Evolutionary conservation across 2,329 filamentous ascomycete genomes (phyloP), one percentile per base, ranked within the genome.

Genomic region (Penicillium sp.): DNA sequence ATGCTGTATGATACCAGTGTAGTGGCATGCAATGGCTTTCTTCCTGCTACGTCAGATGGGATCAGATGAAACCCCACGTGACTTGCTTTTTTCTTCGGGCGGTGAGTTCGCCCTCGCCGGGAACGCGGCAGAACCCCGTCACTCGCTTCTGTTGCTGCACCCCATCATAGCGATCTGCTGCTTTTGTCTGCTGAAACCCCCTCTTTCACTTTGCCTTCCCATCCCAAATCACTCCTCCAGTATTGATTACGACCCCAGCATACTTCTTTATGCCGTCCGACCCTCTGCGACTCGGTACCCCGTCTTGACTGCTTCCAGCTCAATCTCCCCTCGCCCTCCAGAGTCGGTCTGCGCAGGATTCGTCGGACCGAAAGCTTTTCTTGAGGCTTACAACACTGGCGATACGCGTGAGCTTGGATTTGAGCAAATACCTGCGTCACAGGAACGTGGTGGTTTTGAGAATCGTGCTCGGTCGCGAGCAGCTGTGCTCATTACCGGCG

Each of bases 381-480:
- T 43, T 24, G 34, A n/a, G 41, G 47, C 36, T 43, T 42, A 52
- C 16, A 51, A 60, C 24, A 53, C 39, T 44, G 36, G 53, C 22
- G 45, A 53, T 44, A 59, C 59, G 57, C 57, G 55, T 56, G 60
- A 50, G 11, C 32, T 31, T 57, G 45, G 42, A 39, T 14, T 9
- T 42, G 31, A 8, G 45, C 43, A 16, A 42, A 40, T 42, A 32
- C 40, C 36, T 49, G 49, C 41, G 45, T 52, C 38, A 45, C 32
- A 58, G 47, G 55, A 67, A 62, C 63, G 59, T 63, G 60, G 60
- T 67, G 60, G 62, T 56, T 54, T 55, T 57, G 58, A 60, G 57
- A 66, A 59, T 63, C 58, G 59, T 63, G 60, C 63, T 68, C 65
- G 67, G 65, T 70, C 65, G 68, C 69, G 69, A 67, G 64, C 67